phyloP scores from a whole-genome alignment of 257 asterid genomes.

The Paulownia fortunei region DNA sequence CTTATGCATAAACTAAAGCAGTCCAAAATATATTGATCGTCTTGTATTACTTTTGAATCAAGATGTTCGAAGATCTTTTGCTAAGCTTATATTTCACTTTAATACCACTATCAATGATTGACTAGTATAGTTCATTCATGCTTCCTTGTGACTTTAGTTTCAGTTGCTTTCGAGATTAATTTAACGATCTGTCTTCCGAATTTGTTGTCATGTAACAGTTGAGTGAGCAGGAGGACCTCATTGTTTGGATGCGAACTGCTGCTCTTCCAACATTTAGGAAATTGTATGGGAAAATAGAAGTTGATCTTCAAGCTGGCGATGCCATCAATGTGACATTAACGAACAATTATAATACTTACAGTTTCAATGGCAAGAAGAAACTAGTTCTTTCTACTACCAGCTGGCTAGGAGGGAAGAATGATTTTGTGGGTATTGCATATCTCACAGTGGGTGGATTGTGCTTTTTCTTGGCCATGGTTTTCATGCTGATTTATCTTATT shows the following conservation, averaged over 20 bases:
- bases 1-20: not conserved
- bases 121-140: not conserved
- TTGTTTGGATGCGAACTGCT: constrained; percentile 96
- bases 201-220: constrained; percentile 53
- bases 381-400: constrained; percentile 90
- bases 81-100: not conserved
- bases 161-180: not conserved
- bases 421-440: constrained; percentile 84
- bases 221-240: constrained; percentile 79
- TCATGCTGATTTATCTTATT: constrained; percentile 64
- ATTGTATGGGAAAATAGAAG: constrained; percentile 79
- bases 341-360: constrained; percentile 79
- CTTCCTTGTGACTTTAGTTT: not conserved
- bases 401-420: constrained; percentile 92
- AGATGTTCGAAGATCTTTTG: not conserved
- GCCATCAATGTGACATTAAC: constrained; percentile 55
- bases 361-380: constrained; percentile 86
- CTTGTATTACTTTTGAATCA: not conserved
- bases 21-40: not conserved
- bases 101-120: not conserved
- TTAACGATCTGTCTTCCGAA: constrained; percentile 18
- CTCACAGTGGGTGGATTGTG: constrained; percentile 84
- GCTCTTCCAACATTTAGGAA: constrained; percentile 94
- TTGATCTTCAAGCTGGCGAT: constrained; percentile 61
- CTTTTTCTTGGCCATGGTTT: constrained; percentile 71